phyloP scores from a whole-genome alignment of 139 green algal genomes.

The Micractinium sp. region DNA sequence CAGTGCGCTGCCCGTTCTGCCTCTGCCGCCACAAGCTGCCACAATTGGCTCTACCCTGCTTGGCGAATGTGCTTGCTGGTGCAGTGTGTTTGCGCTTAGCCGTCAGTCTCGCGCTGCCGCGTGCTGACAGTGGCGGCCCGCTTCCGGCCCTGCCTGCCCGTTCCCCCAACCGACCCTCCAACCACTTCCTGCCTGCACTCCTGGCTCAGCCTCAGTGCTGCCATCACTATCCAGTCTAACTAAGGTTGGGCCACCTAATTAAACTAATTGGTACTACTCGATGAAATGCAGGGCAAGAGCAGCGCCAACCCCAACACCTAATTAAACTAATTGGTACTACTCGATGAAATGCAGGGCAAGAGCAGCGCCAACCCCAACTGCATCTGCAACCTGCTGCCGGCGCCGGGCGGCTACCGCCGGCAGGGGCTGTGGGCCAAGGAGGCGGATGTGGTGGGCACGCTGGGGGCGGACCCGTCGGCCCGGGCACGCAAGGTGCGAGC shows the following conservation, averaged over 20 bases:
- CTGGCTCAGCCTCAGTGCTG: background rate
- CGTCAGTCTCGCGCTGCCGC: background rate
- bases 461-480: conserved; percentile 58
- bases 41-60: background rate
- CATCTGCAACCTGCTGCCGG: conserved; percentile 72
- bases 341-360: conserved; percentile 44
- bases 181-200: background rate
- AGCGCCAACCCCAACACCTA: conserved; percentile 71
- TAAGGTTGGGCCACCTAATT: no score
- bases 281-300: conserved; percentile 51
- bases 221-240: background rate
- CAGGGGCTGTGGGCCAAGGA: conserved; percentile 85
- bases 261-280: no score
- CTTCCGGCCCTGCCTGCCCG: background rate
- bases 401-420: conserved; percentile 50
- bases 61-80: no score
- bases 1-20: background rate
- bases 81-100: no score
- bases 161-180: background rate
- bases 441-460: conserved; percentile 31
- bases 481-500: conserved; percentile 33
- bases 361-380: conserved; percentile 76
- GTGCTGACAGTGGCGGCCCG: no score
- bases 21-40: background rate
- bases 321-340: no score